Evolutionary conservation across 2,329 filamentous ascomycete species (phyloP), one percentile per base, ranked within the genome.

Genomic region (Fusarium annulatum): DNA sequence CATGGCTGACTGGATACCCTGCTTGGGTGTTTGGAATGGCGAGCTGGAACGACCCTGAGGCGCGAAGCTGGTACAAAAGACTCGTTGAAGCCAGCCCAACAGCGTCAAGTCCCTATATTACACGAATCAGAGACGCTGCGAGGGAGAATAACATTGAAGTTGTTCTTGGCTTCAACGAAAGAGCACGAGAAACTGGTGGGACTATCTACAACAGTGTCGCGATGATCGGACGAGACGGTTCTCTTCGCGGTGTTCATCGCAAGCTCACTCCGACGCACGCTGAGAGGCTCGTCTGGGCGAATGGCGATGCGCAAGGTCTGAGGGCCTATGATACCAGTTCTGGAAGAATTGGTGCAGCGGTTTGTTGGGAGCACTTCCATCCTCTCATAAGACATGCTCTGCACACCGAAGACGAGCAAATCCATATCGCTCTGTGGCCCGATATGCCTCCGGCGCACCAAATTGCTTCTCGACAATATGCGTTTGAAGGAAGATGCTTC

Each of bases 311-410:
- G 15, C 28, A 49, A 16, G 46, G 46, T 16, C 46, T 33, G 4
- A 33, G 1, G 0, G 46, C 46, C 4, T 33, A 49, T 8, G 28
- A 49, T 33, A 49, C 46, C 0, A 49, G 28, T 14, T n/a, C 1
- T 7, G 46, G 46, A 5, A n/a, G 28, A 0, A 11, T 49, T 0
- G 46, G 46, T 10, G 45, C 45, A 6, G 26, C 45, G 0, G 45
- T 48, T 15, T 48, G 45, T 0, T 48, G 45, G 45, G 45, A 33
- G 2, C 46, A 49, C 1, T 49, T 49, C 28, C 46, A 49, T 49
- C 46, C 46, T 16, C 28, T 49, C 9, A n/a, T 49, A 3, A 11
- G 46, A 49, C 46, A 33, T 0, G 19, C 46, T 33, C 46, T 49
- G 6, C 46, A 49, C 3, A 15, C 15, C 2, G 28, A 49, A 8